Evolutionary conservation across 2,329 filamentous ascomycete species (phyloP).

Genomic region (Scedosporium aurantiacum): DNA sequence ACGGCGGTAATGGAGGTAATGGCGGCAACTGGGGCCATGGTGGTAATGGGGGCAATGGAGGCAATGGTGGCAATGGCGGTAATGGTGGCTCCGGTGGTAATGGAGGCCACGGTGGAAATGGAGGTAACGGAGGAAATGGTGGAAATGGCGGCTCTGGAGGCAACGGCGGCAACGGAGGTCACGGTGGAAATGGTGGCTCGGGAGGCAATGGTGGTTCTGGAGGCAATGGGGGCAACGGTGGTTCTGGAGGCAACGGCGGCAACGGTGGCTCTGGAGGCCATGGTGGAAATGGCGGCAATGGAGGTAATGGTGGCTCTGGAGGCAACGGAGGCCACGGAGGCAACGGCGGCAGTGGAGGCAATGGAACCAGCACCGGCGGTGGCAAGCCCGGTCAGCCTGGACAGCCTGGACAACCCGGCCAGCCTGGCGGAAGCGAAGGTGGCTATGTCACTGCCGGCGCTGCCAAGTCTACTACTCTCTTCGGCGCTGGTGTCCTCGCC

Average conservation of each 20-base stretch:
- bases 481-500: neutral
- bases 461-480: neutral
- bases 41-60: neutral
- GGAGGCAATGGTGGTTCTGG: too few species aligned
- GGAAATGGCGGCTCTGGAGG: too few species aligned
- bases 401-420: too few species aligned
- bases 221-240: too few species aligned
- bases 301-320: too few species aligned
- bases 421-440: neutral
- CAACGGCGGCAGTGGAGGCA: too few species aligned
- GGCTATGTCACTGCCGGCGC: neutral
- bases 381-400: too few species aligned
- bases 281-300: too few species aligned
- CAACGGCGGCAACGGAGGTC: neutral
- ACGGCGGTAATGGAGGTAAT: neutral
- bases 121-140: neutral
- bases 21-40: neutral
- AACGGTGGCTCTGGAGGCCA: too few species aligned
- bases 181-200: too few species aligned
- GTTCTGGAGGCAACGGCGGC: too few species aligned
- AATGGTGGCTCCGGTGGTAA: neutral
- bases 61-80: neutral
- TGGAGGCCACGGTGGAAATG: neutral
- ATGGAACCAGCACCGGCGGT: neutral
- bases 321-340: too few species aligned